Evolutionary conservation across 441 rosid species (phyloP), one percentile per base, ranked within the genome.

Genomic region (Kokia cookei): DNA sequence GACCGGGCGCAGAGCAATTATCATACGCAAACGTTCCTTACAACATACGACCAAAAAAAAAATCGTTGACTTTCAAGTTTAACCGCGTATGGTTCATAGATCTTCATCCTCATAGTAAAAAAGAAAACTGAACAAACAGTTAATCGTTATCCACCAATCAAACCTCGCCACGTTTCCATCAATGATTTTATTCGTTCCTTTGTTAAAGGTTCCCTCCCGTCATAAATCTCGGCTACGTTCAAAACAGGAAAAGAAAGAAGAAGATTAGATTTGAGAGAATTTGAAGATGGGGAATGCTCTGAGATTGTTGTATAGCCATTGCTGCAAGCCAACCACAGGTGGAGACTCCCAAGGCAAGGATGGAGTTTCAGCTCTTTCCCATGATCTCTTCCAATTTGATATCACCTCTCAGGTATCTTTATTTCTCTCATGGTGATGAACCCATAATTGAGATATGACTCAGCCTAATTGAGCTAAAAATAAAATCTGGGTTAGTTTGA

Each of bases 301-400:
- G 29, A 73, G 87, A 54, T 78, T 76, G 55, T 84, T 95, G n/a
- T 82, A 70, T 64, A 81, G 78, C 32, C 75, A 78, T 62, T 88
- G 92, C 76, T 76, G 83, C 80, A 74, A 87, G 45, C 92, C 96
- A 7, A 68, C 84, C 24, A 61, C 87, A 14, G 53, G 81, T 10
- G 93, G 84, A 2, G 87, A 82, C 74, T 58, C 86, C 59, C 91
- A 89, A 3, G 69, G 86, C 55, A 82, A 89, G 65, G 89, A 73
- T 13, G 94, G 94, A 14, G 91, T 91, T 76, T 90, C 96, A 24
- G 93, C 90, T 79, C 88, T 95, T 17, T 90, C 96, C 78, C 91
- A 75, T 42, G 97, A 95, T 85, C 80, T 94, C 67, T 80, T 84
- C 74, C 85, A 87, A 82, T 93, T 91, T 79, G 96, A 91, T 59